Base-by-base conservation (phyloP, 441 rosid species). In the Francoa sonchifolia region DNA sequence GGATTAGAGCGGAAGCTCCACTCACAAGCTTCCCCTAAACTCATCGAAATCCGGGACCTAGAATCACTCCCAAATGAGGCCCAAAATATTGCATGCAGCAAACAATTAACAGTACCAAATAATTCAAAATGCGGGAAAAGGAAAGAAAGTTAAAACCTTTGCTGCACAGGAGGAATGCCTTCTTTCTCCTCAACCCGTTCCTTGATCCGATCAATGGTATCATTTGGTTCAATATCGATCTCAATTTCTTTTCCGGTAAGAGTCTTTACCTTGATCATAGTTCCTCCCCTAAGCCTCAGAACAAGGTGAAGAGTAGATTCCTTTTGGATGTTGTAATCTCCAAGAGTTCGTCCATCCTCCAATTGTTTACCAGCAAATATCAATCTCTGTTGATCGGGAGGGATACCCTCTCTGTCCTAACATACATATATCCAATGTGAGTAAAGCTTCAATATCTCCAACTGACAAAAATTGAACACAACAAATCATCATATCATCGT, bases 91-190 rank as follows among this genome's bases (percentile, higher is more conserved):
- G 3, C 27, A 23, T 7, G 7, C 7, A 23, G 7, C 7, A 23
- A 7, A 3, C 7, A 23, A 23, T 7, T 23, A 23, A 7, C 25
- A 16, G 43, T 16, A 35, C 2, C 18, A 19, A 5, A 19, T 5
- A 44, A 35, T 13, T 9, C 8, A n/a, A 19, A 38, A 33, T 31
- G 55, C 4, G 16, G 11, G 27, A 42, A 15, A n/a, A 21, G 23
- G 23, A 12, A 1, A 0, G 13, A 34, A 29, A 37, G 7, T 12
- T 0, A 10, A 8, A 29, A 81, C 95, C 97, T 79, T 62, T 88
- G 97, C 67, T 88, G 97, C 25, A 89, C 94, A 5, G 94, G 97
- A 52, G 97, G 97, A 57, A 89, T 89, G 39, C 97, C 97, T 66
- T 88, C 94, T 67, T 89, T 84, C 72, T 89, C 97, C 62, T 84